A percentile compares a stretch with the other conserved stretches of the same genome.
phyloP scores from a whole-genome alignment of 2,329 filamentous ascomycete genomes.

The Rasamsonia emersonii region DNA sequence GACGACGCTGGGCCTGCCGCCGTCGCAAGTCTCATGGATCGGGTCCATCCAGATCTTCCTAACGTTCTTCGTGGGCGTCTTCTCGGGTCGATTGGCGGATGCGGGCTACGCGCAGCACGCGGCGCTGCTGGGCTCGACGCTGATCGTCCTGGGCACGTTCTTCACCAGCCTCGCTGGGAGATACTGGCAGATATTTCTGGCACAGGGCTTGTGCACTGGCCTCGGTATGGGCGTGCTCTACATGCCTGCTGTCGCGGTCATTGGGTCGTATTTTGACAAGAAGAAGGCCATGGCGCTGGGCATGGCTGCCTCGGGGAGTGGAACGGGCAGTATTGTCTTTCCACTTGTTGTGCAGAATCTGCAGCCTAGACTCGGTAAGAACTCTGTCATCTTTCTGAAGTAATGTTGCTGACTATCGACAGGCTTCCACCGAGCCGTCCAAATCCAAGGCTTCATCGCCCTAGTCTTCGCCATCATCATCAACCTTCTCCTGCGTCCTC shows the following conservation, averaged over 20 bases:
- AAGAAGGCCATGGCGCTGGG: constrained; percentile 30
- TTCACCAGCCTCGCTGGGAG: constrained; percentile 33
- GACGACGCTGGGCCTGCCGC: constrained; percentile 18
- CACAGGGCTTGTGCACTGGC: constrained; percentile 36
- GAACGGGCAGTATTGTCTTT: constrained; percentile 37
- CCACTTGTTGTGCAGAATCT: constrained; percentile 36
- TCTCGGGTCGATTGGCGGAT: constrained; percentile 33
- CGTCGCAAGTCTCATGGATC: constrained; percentile 38
- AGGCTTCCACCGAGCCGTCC: background rate
- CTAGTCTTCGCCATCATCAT: constrained; percentile 24
- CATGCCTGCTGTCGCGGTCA: constrained; percentile 27
- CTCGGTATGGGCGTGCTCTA: constrained; percentile 36
- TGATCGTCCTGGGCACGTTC: constrained; percentile 36
- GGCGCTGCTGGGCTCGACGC: constrained; percentile 17
- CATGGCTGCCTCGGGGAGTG: constrained; percentile 27
- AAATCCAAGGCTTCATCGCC: background rate
- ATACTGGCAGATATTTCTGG: constrained; percentile 43
- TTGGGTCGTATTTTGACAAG: constrained; percentile 34
- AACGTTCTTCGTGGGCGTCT: constrained; percentile 33
- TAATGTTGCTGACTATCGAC: too few relatives aligned
- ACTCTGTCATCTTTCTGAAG: too few relatives aligned
- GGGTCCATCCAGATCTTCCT: constrained; percentile 36
- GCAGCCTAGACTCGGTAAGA: constrained; percentile 30
- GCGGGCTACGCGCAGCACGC: constrained; percentile 29
- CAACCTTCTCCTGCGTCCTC: constrained; percentile 31